These are phyloP conservation scores for Emydomyces testavorans DNA, from an alignment of 2,329 filamentous ascomycete genomes.

Conservation along the genomic window DNA sequence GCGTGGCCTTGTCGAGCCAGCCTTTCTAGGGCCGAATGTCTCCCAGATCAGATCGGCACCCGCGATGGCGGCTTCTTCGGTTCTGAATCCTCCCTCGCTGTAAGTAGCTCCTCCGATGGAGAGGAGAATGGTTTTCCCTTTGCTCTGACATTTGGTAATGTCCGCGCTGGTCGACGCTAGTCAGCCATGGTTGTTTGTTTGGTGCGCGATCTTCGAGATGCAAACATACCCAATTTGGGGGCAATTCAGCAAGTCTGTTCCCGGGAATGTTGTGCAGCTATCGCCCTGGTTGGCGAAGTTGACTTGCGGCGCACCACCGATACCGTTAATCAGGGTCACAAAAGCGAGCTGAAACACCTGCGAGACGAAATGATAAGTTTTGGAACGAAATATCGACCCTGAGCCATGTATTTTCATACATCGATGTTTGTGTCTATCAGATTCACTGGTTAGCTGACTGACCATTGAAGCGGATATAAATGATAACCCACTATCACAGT, in stretches of 20 bases:
- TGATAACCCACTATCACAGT: slow-evolving; percentile 13
- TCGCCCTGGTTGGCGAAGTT: slow-evolving; percentile 57
- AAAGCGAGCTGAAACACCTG: slow-evolving; percentile 56
- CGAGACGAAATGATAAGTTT: slow-evolving; percentile 8
- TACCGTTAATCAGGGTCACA: slow-evolving; percentile 45
- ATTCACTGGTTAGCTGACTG: neutral
- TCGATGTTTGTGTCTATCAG: slow-evolving; percentile 19
- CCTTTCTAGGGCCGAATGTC: slow-evolving; percentile 52
- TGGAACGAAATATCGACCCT: neutral
- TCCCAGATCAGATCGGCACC: slow-evolving; percentile 56
- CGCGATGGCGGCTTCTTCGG: slow-evolving; percentile 40
- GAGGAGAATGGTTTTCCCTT: slow-evolving; percentile 59
- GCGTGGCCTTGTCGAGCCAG: slow-evolving; percentile 34
- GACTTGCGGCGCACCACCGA: slow-evolving; percentile 29
- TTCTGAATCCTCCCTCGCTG: slow-evolving; percentile 54
- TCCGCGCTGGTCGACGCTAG: slow-evolving; percentile 23
- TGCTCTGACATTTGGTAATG: slow-evolving; percentile 49
- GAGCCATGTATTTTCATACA: slow-evolving; percentile 19
- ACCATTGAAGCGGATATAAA: neutral
- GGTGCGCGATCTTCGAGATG: slow-evolving; percentile 18
- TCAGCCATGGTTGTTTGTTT: neutral
- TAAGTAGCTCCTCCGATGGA: slow-evolving; percentile 63
- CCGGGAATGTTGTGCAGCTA: slow-evolving; percentile 48
- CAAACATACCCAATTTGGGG: slow-evolving; percentile 51
- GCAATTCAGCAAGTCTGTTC: slow-evolving; percentile 49